These are phyloP conservation scores for Umbellularia californica DNA, from an alignment of 164 flowering plant species.

Conservation along the genomic window DNA sequence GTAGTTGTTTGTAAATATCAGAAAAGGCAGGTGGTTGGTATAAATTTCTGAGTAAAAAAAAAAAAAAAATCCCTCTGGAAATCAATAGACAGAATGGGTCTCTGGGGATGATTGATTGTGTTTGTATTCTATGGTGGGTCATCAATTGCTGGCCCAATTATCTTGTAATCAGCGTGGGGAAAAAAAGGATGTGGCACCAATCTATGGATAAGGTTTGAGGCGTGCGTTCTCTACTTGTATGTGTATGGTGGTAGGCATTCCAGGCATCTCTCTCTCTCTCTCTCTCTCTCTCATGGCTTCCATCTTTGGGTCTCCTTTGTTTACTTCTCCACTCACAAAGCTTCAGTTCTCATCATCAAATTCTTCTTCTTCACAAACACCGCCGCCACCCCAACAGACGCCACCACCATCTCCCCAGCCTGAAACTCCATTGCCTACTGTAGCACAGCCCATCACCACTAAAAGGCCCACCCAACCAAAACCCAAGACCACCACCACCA, in stretches of 20 bases:
- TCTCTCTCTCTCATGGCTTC: slow-evolving; percentile 34
- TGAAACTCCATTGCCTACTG: slow-evolving; percentile 23
- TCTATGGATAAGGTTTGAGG: neutral
- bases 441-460: slow-evolving; percentile 9
- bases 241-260: neutral
- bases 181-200: too few relatives aligned
- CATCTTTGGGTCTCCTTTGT: slow-evolving; percentile 45
- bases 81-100: too few relatives aligned
- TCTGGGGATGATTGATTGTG: too few relatives aligned
- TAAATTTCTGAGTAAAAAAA: too few relatives aligned
- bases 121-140: too few relatives aligned
- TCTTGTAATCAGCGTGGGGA: too few relatives aligned
- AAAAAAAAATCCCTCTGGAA: too few relatives aligned
- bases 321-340: slow-evolving; percentile 42
- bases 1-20: too few relatives aligned
- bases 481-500: slow-evolving; percentile 22
- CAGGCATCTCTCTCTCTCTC: neutral
- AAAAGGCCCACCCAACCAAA: slow-evolving; percentile 1
- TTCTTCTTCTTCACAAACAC: slow-evolving; percentile 24
- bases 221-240: neutral
- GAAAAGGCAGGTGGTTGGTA: too few relatives aligned
- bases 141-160: too few relatives aligned
- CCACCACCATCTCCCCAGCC: slow-evolving; percentile 22
- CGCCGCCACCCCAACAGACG: slow-evolving; percentile 17
- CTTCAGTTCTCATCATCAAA: slow-evolving; percentile 42